A percentile compares a stretch with the other conserved stretches of the same genome.
Evolutionary conservation across 441 rosid species (phyloP).

Genomic region (Lepidium campestre): DNA sequence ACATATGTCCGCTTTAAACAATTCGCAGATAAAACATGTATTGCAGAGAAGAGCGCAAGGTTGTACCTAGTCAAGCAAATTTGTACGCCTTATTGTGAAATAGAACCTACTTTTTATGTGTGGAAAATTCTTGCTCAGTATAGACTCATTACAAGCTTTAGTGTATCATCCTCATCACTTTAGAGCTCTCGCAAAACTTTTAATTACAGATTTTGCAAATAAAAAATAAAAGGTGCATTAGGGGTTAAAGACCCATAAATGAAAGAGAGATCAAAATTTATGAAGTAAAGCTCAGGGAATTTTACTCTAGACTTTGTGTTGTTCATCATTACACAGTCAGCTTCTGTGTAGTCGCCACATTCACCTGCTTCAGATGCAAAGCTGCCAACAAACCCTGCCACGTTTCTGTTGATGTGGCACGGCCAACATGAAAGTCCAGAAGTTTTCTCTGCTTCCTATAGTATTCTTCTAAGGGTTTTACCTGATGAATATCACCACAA

Average conservation of each 20-base stretch:
- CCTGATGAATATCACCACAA: conserved; percentile 37
- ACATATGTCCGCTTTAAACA: neutral
- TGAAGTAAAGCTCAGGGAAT: conserved; percentile 15
- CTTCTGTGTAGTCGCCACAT: conserved; percentile 50
- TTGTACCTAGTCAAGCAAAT: neutral
- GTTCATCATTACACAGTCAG: conserved; percentile 44
- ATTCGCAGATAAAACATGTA: neutral
- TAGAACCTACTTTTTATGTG: neutral
- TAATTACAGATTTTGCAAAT: conserved; percentile 7
- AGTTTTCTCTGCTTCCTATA: conserved; percentile 74
- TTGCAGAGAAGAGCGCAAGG: neutral
- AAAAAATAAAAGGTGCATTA: neutral
- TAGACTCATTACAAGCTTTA: conserved; percentile 18
- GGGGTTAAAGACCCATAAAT: conserved; percentile 7
- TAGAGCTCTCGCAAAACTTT: conserved; percentile 11
- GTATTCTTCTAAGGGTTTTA: conserved; percentile 80
- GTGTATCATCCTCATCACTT: conserved; percentile 4
- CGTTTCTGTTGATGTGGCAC: conserved; percentile 58
- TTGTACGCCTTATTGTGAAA: neutral
- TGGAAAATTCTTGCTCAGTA: neutral
- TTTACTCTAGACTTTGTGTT: neutral
- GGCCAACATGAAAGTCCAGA: conserved; percentile 58
- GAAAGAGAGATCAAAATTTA: conserved; percentile 26
- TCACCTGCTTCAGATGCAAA: conserved; percentile 60
- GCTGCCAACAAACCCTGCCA: conserved; percentile 87